Evolutionary conservation across 2,329 filamentous ascomycete species (phyloP), one percentile per base, ranked within the genome.

Genomic region (Paraphaeosphaeria sporulosa): DNA sequence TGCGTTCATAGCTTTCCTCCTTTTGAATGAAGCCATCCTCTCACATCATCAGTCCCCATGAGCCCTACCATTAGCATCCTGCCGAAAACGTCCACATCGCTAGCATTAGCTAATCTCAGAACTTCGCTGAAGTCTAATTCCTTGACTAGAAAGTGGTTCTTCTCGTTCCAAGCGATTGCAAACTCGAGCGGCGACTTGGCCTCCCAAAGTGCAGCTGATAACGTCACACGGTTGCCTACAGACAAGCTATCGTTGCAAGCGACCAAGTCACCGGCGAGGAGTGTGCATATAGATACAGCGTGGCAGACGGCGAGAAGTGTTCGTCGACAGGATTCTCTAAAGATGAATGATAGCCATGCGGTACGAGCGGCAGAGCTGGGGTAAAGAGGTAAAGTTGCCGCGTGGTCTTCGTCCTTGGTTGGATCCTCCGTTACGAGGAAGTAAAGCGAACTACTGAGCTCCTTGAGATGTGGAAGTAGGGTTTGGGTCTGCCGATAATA

Each of bases 291-390:
- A 12, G 70, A 59, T 6, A 70, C 52, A 59, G 86, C 78, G 46
- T 83, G 85, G 62, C 83, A 82, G 0, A 80, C 70, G 13, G 84
- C 75, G 1, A 87, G 71, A 0, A 84, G 75, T 0, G 85, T 87
- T 17, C 85, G 81, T 2, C 85, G 79, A 0, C 81, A 76, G 0
- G 84, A 86, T 67, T 88, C 85, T 12, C 85, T 79, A 21, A 86
- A 76, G 2, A 85, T 72, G 83, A 83, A 88, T 1, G 78, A 75
- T 8, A 73, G 69, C 85, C 85, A 88, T 47, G 83, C 83, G 0
- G 76, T 64, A 19, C 63, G 64, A 46, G 72, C 68, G 21, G 58
- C 54, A 9, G 76, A 78, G 1, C 80, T 79, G 0, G 79, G 75
- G 10, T 77, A 78, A 3, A 85, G 66, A 0, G 81, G 71, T 5